Conservation (phyloP, 2,329 filamentous ascomycete genomes). For the Stromatinia cepivora region DNA sequence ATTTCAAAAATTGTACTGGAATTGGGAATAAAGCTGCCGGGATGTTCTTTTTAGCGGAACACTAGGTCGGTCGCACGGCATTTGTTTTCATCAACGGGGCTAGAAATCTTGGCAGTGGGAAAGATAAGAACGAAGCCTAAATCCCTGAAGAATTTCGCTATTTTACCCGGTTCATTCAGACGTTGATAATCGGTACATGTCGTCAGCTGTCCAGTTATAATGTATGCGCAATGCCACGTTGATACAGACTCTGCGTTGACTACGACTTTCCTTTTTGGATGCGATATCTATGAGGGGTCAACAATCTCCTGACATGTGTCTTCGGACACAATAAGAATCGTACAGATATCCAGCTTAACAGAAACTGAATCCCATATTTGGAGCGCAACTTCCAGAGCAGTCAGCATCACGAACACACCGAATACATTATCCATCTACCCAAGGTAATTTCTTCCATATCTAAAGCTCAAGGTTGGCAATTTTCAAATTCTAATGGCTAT, state of each 20-base stretch:
- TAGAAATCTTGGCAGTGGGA: neutral
- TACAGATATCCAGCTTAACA: neutral
- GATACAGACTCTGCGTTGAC: neutral
- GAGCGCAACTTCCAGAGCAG: neutral
- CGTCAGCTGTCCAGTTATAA: too few species aligned
- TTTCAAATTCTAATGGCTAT: too few species aligned
- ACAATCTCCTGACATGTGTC: neutral
- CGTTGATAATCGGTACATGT: too few species aligned
- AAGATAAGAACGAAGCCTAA: neutral
- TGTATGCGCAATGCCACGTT: neutral
- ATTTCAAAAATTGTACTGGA: too few species aligned
- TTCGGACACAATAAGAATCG: neutral
- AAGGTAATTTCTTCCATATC: neutral
- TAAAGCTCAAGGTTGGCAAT: neutral
- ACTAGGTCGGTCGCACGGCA: neutral
- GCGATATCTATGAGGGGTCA: neutral
- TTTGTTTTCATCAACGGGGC: neutral
- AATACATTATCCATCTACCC: neutral
- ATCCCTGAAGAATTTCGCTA: neutral
- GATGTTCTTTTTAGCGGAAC: too few species aligned
- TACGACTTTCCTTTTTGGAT: neutral
- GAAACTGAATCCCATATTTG: neutral
- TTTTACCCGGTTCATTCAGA: neutral
- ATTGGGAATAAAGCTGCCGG: too few species aligned
- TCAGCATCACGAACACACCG: neutral